Conservation (phyloP, 1,284 basidiomycete genomes). For the Cryptococcus sp. region DNA sequence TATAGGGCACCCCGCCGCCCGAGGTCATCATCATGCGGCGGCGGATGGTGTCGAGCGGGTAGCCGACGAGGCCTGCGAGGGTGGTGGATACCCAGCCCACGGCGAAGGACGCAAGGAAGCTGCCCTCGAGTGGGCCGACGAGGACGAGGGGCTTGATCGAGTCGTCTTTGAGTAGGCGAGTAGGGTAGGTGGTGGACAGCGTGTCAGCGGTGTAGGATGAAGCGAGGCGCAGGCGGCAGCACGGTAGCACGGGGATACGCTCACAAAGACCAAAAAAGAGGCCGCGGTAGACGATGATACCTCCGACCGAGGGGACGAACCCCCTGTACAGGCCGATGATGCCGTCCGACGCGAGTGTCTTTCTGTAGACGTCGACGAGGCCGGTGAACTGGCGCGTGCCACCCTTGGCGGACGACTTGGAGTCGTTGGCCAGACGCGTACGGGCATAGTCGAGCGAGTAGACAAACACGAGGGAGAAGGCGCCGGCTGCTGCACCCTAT, state of each 20-base stretch:
- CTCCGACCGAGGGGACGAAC: constrained; percentile 60
- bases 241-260: too few relatives aligned
- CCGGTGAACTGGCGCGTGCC: constrained; percentile 92
- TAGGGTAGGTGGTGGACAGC: background rate
- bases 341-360: constrained; percentile 57
- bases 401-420: constrained; percentile 85
- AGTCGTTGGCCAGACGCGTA: constrained; percentile 95
- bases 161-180: constrained; percentile 46
- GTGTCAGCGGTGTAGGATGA: background rate
- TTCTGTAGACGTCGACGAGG: constrained; percentile 78
- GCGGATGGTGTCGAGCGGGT: constrained; percentile 65
- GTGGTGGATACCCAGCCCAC: constrained; percentile 59
- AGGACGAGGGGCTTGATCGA: constrained; percentile 57
- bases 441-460: constrained; percentile 96
- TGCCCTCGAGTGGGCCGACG: constrained; percentile 58
- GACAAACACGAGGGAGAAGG: constrained; percentile 90
- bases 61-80: constrained; percentile 59
- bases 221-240: too few relatives aligned
- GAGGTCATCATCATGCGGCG: constrained; percentile 68
- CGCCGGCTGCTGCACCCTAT: constrained; percentile 87
- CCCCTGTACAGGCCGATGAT: constrained; percentile 59
- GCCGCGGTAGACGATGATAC: constrained; percentile 62
- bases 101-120: constrained; percentile 61
- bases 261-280: constrained; percentile 50
- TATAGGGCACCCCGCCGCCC: constrained; percentile 54